Conservation (phyloP, 257 asterid species). For the Thymus quinquecostatus region DNA sequence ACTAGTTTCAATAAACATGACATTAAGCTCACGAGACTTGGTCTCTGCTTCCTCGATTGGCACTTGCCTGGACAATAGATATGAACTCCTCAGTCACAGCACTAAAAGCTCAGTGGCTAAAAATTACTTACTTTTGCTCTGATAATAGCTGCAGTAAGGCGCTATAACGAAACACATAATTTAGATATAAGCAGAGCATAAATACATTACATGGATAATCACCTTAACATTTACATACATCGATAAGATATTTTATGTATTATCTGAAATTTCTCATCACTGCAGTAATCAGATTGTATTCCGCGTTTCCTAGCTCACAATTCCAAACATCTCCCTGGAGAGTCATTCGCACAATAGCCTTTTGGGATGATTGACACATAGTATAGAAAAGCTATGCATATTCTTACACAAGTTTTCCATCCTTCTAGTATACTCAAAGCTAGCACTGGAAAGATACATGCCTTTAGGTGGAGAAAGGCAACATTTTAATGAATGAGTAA, state of each 20-base stretch:
- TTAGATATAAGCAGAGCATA: conserved; percentile 7
- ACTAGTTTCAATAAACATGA: no score
- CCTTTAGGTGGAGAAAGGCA: not conserved
- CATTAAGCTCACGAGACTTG: no score
- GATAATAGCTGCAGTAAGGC: not conserved
- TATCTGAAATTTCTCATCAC: conserved; percentile 6
- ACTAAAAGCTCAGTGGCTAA: conserved; percentile 14
- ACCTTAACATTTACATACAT: conserved; percentile 5
- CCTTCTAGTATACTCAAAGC: not conserved
- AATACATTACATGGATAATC: not conserved
- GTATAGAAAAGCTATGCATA: not conserved
- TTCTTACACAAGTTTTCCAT: not conserved
- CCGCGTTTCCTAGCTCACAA: not conserved
- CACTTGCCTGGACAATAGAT: no score
- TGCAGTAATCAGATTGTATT: not conserved
- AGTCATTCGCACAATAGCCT: not conserved
- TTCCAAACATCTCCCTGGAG: not conserved
- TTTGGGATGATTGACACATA: not conserved
- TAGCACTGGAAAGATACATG: not conserved
- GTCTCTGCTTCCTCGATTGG: no score
- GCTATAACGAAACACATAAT: not conserved
- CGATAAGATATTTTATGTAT: conserved; percentile 3
- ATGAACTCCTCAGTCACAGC: not conserved
- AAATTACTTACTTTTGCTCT: conserved; percentile 2
- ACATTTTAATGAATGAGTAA: not conserved